Percentiles rank a stretch among this genome's conserved stretches.
Evolutionary conservation across 2,329 filamentous ascomycete genomes (phyloP).

Genomic region (Hymenoscyphus albidus): DNA sequence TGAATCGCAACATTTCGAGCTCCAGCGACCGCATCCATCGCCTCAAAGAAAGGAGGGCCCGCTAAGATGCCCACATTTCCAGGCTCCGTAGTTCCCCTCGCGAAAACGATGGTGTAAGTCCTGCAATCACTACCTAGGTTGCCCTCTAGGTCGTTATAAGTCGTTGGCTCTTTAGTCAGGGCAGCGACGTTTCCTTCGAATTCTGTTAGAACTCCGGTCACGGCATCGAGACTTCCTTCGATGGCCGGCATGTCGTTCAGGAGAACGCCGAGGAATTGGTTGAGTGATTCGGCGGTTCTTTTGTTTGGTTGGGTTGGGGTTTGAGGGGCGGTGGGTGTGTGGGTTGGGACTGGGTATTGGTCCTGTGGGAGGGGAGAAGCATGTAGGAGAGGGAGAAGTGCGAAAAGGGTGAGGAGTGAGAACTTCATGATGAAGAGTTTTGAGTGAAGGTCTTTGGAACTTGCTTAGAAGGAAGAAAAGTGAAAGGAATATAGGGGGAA

Average conservation of each 20-base stretch:
- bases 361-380: constrained; percentile 18
- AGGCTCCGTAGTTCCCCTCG: constrained; percentile 45
- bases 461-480: neutral
- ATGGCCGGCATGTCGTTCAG: constrained; percentile 26
- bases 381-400: constrained; percentile 13
- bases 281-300: constrained; percentile 20
- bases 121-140: constrained; percentile 19
- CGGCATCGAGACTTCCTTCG: constrained; percentile 19
- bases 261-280: constrained; percentile 26
- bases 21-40: constrained; percentile 25
- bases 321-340: neutral
- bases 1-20: constrained; percentile 26
- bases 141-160: constrained; percentile 27
- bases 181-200: constrained; percentile 25
- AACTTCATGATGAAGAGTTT: constrained; percentile 19
- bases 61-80: constrained; percentile 43
- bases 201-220: constrained; percentile 22
- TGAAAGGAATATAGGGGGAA: neutral
- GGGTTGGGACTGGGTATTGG: neutral
- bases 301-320: neutral
- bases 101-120: constrained; percentile 44
- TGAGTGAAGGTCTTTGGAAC: neutral
- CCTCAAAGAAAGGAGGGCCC: constrained; percentile 34
- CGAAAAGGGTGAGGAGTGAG: constrained; percentile 14
- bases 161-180: constrained; percentile 24